phyloP scores from a whole-genome alignment of 164 flowering plant genomes.

The Annona cherimola region DNA sequence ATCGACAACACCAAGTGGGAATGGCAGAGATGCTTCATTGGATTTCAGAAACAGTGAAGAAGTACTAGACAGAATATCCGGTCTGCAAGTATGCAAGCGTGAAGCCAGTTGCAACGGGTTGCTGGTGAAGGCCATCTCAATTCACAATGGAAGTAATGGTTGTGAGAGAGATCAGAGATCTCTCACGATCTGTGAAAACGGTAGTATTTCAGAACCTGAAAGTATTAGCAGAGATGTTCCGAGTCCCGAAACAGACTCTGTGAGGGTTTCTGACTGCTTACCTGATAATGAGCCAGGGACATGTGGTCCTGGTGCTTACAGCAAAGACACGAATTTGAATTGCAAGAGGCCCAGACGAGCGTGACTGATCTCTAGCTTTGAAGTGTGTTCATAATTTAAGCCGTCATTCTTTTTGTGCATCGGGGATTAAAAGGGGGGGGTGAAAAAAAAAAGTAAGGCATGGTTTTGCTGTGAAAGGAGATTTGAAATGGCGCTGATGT shows the following conservation, averaged over 20 bases:
- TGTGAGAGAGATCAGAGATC: background rate
- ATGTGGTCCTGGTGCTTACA: background rate
- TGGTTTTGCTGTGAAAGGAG: conserved; percentile 1
- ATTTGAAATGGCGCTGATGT: background rate
- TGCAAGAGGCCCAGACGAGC: conserved; percentile 1
- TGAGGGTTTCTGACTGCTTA: no score
- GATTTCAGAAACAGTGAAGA: background rate
- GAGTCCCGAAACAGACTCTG: no score
- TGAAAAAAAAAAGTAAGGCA: background rate
- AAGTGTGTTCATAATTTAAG: background rate
- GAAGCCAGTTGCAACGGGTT: background rate
- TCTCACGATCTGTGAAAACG: background rate
- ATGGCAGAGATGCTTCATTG: background rate
- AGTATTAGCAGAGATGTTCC: background rate
- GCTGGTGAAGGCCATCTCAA: background rate
- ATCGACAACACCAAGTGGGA: background rate
- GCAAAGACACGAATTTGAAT: background rate
- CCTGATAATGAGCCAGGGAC: background rate
- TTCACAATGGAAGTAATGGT: background rate
- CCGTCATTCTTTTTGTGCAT: background rate
- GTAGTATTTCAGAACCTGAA: background rate
- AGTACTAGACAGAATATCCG: background rate
- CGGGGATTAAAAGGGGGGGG: background rate
- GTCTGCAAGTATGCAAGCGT: background rate
- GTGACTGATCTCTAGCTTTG: background rate